Base-by-base conservation (phyloP, 2,329 filamentous ascomycete species). In the Ascochyta koolunga region DNA sequence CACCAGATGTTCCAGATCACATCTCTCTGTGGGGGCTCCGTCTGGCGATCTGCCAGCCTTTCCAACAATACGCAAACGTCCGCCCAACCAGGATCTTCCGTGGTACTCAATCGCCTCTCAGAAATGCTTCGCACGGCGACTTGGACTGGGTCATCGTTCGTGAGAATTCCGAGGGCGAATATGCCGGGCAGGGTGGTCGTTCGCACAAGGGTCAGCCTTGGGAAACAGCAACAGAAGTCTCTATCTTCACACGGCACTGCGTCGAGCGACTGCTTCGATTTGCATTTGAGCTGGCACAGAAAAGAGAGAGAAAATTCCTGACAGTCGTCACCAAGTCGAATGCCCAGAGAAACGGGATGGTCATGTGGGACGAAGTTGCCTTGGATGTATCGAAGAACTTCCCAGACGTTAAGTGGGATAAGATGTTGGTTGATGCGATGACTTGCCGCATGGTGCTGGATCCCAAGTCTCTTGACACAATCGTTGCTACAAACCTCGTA, bases 361-460 rank as follows among this genome's bases (percentile, higher is more conserved):
- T 88, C 0, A 79, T 88, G 53, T 88, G 86, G 86, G 86, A 88
- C 63, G 84, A 87, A 61, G 79, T 88, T 10, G 84, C 84, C 0
- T 73, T 71, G 0, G 76, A 80, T 22, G 80, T 88, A 2, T 78
- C 79, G 0, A 77, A 74, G 52, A 83, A 86, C 5, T 88, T 84
- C 60, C 82, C 82, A 0, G 83, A 87, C 60, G 85, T 88, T 2
- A 79, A 77, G 24, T 77, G 81, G 38, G 85, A 88, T 54, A 88
- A 87, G 77, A 87, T 87, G 83, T 76, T 88, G 18, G 86, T 88
- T 5, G 86, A 87, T 68, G 85, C 85, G 6, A 86, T 88, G 84
- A 88, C 85, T 1, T 82, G 83, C 11, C 77, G 84, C 13, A 88
- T 88, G 83, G 83, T 86, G 1, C 69, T 86, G 32, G 82, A 86